A percentile compares a stretch with the other conserved stretches of the same genome.
These are phyloP conservation scores for Aureobasidium subglaciale DNA, from an alignment of 2,329 filamentous ascomycete genomes.

Conservation along the genomic window DNA sequence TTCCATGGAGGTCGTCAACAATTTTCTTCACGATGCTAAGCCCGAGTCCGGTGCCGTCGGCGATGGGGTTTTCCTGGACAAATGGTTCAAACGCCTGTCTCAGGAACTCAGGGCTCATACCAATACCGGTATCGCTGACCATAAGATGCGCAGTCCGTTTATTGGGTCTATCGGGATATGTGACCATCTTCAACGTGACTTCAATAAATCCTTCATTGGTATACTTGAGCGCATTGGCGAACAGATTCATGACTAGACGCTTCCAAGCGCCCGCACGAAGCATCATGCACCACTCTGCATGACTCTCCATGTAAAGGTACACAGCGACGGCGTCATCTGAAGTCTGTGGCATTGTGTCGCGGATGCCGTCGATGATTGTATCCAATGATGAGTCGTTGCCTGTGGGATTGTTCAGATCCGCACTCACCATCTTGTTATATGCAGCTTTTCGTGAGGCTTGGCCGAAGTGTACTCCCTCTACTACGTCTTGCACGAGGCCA, in stretches of 20 bases:
- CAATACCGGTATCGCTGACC: slow-evolving; percentile 28
- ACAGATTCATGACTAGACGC: slow-evolving; percentile 38
- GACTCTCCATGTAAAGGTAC: neutral
- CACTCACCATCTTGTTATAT: neutral
- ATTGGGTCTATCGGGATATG: neutral
- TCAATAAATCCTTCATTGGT: slow-evolving; percentile 33
- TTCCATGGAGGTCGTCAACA: slow-evolving; percentile 22
- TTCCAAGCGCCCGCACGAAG: slow-evolving; percentile 27
- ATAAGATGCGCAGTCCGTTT: slow-evolving; percentile 9
- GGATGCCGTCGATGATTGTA: neutral
- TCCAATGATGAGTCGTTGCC: neutral
- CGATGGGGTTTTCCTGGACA: slow-evolving; percentile 27
- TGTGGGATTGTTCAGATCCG: neutral
- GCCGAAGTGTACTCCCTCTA: slow-evolving; percentile 4
- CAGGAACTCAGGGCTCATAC: slow-evolving; percentile 28
- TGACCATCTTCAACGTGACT: slow-evolving; percentile 17
- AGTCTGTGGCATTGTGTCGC: no score
- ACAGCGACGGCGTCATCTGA: neutral
- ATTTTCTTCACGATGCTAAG: slow-evolving; percentile 29
- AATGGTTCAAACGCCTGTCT: slow-evolving; percentile 27
- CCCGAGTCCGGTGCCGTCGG: slow-evolving; percentile 30
- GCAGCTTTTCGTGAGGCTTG: slow-evolving; percentile 1
- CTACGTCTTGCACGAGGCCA: neutral
- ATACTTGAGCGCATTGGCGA: slow-evolving; percentile 43
- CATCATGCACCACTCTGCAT: slow-evolving; percentile 7